Base-by-base conservation (phyloP, 768 basidiomycete genomes). In the Leucocoprinus birnbaumii region DNA sequence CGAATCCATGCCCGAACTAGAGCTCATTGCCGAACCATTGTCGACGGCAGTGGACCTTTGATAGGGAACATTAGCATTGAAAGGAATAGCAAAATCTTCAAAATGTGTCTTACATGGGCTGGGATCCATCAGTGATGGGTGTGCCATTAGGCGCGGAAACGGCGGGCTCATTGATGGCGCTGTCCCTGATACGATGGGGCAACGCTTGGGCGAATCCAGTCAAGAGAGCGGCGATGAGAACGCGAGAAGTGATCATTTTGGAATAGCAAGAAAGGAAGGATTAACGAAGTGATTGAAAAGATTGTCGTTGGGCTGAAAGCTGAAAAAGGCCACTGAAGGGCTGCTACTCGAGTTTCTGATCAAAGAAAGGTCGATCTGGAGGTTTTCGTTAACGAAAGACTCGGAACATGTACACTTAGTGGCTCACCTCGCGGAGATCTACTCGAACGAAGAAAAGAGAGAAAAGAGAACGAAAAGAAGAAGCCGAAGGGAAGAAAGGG, bases 281-380 rank as follows among this genome's bases (percentile, higher is more conserved):
- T 79, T 63, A 71, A 77, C 70, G 74, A 73, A 74, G 73, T 64
- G 42, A 4, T 63, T 55, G 62, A 59, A 59, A 60, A 4, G 62
- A 66, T 52, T 65, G 71, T 72, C 65, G 72, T 72, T 69, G 67
- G 69, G 71, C 70, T 71, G 66, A 68, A 71, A 72, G 66, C 68
- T 73, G 68, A 68, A 66, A 38, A 73, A 73, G 81, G 84, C 84
- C 82, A 79, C 83, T 71, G 83, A 79, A 82, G 84, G 79, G 74
- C 72, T 72, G 70, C 68, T 73, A 70, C 72, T 65, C 67, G 68
- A 66, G 66, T 73, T 80, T 85, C 85, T 87, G 70, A 49, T 85
- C 85, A 80, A 87, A 87, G 85, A 85, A 80, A 42, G 74, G 73
- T 63, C 78, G 78, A 81, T 82, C 82, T 83, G 66, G 53, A 19